Conservation (phyloP, 352 stramenopile species). For the Pseudoperonospora humuli region DNA sequence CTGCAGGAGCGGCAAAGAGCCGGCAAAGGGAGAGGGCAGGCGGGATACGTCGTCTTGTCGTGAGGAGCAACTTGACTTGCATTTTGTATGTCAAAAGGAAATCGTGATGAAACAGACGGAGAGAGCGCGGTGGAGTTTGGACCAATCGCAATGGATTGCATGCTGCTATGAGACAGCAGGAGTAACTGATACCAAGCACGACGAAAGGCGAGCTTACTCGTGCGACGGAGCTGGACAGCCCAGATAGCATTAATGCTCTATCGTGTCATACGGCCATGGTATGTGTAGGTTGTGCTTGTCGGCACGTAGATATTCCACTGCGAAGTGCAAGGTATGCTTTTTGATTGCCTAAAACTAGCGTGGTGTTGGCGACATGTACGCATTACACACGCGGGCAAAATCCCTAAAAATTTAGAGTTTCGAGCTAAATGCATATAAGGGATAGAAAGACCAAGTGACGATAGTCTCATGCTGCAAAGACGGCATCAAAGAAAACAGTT, state of each 20-base stretch:
- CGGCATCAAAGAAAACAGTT: too few relatives aligned
- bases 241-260: background rate
- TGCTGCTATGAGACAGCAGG: constrained; percentile 1
- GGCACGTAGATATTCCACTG: background rate
- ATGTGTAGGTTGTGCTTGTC: background rate
- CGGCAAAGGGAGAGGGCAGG: constrained; percentile 9
- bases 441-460: too few relatives aligned
- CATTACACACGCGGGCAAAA: too few relatives aligned
- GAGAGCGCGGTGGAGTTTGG: background rate
- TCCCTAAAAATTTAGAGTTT: too few relatives aligned
- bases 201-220: background rate
- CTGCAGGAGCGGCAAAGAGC: constrained; percentile 10
- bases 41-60: constrained; percentile 10
- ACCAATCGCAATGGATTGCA: constrained; percentile 3
- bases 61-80: background rate
- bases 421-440: too few relatives aligned
- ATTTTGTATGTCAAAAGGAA: constrained; percentile 15
- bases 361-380: too few relatives aligned
- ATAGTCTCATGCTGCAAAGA: too few relatives aligned
- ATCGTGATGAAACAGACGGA: constrained; percentile 14
- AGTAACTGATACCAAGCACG: constrained; percentile 5
- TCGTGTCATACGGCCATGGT: background rate
- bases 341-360: too few relatives aligned
- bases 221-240: background rate
- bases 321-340: too few relatives aligned